phyloP scores from a whole-genome alignment of 805 yeast genomes.

The Lipomyces sp. region DNA sequence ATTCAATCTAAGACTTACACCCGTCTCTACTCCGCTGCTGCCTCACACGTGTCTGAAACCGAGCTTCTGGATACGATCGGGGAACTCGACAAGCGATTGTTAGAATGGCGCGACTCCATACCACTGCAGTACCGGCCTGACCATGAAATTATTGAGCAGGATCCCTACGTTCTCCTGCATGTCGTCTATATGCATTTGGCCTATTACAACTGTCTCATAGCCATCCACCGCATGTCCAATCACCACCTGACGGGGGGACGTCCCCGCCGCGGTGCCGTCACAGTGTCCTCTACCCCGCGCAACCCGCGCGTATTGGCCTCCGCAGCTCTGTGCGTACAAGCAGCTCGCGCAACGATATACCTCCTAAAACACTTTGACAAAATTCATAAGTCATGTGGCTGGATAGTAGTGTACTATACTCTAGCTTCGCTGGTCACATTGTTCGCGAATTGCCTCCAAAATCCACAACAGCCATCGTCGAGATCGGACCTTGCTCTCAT shows the following conservation, averaged over 20 bases:
- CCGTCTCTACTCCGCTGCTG: conserved; percentile 31
- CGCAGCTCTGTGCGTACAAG: conserved; percentile 39
- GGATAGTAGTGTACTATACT: conserved; percentile 29
- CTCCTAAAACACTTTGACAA: conserved; percentile 30
- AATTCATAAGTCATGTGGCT: conserved; percentile 26
- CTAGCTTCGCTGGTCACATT: conserved; percentile 32
- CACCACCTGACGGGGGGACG: conserved; percentile 36
- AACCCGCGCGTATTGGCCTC: conserved; percentile 40
- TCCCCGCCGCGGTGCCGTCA: not conserved
- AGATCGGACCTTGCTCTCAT: conserved; percentile 37
- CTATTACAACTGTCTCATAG: conserved; percentile 35
- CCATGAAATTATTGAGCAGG: conserved; percentile 35
- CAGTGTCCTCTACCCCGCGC: conserved; percentile 12
- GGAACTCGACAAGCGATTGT: conserved; percentile 36
- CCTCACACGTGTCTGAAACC: conserved; percentile 21
- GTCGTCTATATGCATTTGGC: conserved; percentile 31
- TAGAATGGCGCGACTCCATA: conserved; percentile 38
- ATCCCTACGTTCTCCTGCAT: conserved; percentile 19
- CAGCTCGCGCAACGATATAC: conserved; percentile 37
- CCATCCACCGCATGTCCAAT: conserved; percentile 38
- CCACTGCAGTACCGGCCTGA: conserved; percentile 38
- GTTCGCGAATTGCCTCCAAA: conserved; percentile 37
- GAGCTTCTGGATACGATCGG: conserved; percentile 38
- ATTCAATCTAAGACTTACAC: conserved; percentile 34
- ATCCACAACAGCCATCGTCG: conserved; percentile 36